Percentiles rank a stretch among this genome's conserved stretches.
Conservation (phyloP, 192 early-diverging fungal species). For the Helicostylum pulchrum region DNA sequence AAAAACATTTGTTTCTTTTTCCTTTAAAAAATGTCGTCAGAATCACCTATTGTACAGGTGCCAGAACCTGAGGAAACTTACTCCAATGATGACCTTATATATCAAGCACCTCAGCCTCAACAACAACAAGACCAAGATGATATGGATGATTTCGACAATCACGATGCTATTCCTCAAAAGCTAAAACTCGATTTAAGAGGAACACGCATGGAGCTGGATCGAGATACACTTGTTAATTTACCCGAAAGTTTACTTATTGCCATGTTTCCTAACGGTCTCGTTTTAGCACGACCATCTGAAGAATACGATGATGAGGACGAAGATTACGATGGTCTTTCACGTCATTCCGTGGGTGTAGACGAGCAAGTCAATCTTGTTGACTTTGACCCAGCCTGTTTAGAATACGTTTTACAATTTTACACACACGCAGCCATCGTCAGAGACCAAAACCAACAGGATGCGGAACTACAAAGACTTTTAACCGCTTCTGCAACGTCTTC, state of each 20-base stretch:
- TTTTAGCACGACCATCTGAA: conserved; percentile 36
- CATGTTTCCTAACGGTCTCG: conserved; percentile 63
- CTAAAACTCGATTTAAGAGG: conserved; percentile 58
- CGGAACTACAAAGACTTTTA: conserved; percentile 21
- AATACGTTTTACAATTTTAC: conserved; percentile 54
- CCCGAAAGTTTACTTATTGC: conserved; percentile 59
- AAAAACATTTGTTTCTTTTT: no score
- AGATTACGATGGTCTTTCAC: conserved; percentile 41
- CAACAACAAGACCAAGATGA: conserved; percentile 1
- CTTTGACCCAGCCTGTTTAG: conserved; percentile 54
- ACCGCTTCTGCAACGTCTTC: conserved; percentile 16
- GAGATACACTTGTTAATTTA: conserved; percentile 53
- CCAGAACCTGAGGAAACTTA: conserved; percentile 34
- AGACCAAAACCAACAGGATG: conserved; percentile 27
- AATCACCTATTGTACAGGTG: conserved; percentile 56
- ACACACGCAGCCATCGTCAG: conserved; percentile 36
- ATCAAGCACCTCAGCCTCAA: conserved; percentile 23
- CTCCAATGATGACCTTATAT: conserved; percentile 29
- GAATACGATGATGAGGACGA: conserved; percentile 36
- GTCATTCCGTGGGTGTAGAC: conserved; percentile 37
- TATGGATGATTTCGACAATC: conserved; percentile 25
- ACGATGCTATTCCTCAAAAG: conserved; percentile 43
- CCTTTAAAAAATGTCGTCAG: conserved; percentile 34
- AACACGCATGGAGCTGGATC: conserved; percentile 54
- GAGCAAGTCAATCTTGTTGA: conserved; percentile 52